Base-by-base conservation (phyloP, 768 basidiomycete species). In the Epithele typhae region DNA sequence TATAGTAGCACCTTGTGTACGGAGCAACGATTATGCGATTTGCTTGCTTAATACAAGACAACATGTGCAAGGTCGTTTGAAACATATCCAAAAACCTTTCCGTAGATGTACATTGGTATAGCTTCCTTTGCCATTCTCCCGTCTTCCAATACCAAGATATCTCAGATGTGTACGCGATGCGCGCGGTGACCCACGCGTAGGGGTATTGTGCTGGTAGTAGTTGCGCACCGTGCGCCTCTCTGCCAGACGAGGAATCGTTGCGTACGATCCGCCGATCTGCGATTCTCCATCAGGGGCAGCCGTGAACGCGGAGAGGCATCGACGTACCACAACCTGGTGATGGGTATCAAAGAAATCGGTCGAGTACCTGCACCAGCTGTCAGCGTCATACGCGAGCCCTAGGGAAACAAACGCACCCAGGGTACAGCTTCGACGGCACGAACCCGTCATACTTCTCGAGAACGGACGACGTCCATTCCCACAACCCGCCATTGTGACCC, bases 391-490 rank as follows among this genome's bases (percentile, higher is more conserved):
- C 17, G 23, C 37, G 46, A 25, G 4, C 14, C 52, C 10, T 22
- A 21, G 25, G 4, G 27, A 25, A 51, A 22, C 14, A 15, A 34
- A 52, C 68, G 52, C 69, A 93, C 72, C 92, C 96, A 21, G 96
- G 96, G 63, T 98, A 99, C 40, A 95, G 59, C 27, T 65, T 65
- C 1, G 89, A 92, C 8, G 82, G 72, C 37, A 72, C 72, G 61
- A 85, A 99, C 0, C 91, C 93, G 2, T 90, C 82, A 51, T 79
- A 72, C 22, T 69, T 71, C 18, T 81, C 83, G 37, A 94, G 76
- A 23, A 75, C 55, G 14, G 92, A 93, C 17, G 85, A 86, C 0
- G 95, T 96, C 94, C 94, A 98, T 70, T 97, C 93, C 93, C 95
- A 99, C 14, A 96, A 86, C 5, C 96, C 96, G 6, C 96, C 96